phyloP scores from a whole-genome alignment of 176 grass and related monocot genomes.

The Lolium multiflorum region DNA sequence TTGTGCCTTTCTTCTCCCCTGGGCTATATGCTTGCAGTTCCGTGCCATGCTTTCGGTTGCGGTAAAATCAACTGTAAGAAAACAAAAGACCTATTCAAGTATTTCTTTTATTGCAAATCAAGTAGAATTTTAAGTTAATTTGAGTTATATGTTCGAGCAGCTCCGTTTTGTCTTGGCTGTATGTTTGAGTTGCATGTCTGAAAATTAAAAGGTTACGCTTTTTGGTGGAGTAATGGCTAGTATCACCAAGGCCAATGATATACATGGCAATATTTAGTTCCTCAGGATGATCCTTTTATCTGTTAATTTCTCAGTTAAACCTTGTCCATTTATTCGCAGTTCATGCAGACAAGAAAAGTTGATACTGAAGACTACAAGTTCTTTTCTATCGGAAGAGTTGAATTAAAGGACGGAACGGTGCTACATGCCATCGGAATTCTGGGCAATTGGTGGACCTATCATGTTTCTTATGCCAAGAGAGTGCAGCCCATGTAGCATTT shows the following conservation, averaged over 20 bases:
- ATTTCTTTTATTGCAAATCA: not conserved
- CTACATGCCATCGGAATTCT: conserved; percentile 74
- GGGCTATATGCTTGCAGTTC: conserved; percentile 7
- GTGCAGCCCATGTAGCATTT: conserved; percentile 30
- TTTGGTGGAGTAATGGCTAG: conserved; percentile 2
- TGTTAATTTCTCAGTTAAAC: conserved; percentile 4
- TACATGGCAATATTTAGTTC: conserved; percentile 8
- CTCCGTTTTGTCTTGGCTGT: not conserved
- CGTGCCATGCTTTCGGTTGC: not conserved
- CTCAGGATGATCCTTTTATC: not conserved
- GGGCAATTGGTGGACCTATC: conserved; percentile 81
- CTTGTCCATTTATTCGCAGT: conserved; percentile 54
- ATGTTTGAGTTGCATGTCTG: not conserved
- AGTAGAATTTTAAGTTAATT: not conserved
- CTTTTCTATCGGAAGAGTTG: conserved; percentile 63
- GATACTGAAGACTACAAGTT: conserved; percentile 79
- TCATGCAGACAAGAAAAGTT: conserved; percentile 70
- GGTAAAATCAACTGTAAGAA: not conserved
- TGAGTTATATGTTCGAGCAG: not conserved
- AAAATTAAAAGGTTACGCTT: not conserved
- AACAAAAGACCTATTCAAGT: not conserved
- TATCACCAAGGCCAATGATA: not conserved
- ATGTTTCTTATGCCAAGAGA: conserved; percentile 43
- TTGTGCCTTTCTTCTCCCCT: not conserved
- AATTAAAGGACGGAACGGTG: conserved; percentile 58